Evolutionary conservation across 2,329 filamentous ascomycete genomes (phyloP), one percentile per base, ranked within the genome.

Genomic region (Venturia carpophila): DNA sequence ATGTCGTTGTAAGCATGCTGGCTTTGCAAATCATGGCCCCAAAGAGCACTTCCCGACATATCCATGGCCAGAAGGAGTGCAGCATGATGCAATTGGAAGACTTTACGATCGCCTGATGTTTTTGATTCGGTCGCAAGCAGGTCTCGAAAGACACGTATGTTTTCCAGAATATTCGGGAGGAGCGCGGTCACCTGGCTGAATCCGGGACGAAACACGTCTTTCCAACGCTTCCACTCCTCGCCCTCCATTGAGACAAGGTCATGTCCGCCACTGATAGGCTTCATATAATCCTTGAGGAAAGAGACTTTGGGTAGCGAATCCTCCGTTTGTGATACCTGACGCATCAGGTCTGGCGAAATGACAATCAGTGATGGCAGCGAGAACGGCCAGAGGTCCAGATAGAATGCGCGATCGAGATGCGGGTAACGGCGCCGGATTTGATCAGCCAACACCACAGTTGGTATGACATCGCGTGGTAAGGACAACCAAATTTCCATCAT

Each of bases 61-160:
- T 64, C 63, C n/a, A 64, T 42, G 21, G 63, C 27, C 17, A 64
- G 63, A n/a, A 63, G 62, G 47, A 64, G 62, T 15, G 63, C 49
- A 1, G 42, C 17, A 15, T 27, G n/a, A 34, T 64, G 47, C 7
- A 64, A 47, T 15, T 64, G 27, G 11, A 49, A 24, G 5, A 30
- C 15, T 30, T 27, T 19, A n/a, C 34, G 37, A 42, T 21, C 11
- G 30, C 37, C 47, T 39, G 45, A 24, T 19, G 27, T 21, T n/a
- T 62, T 39, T 6, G 47, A 21, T 37, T 47, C 21, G 1, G n/a
- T 47, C 19, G 43, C 43, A 47, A 64, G 49, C 37, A 47, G 9
- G 30, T 62, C 63, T n/a, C 37, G 30, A 30, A 64, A 64, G 37
- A 30, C 42, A 13, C 19, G 11, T 21, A 65, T 42, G 24, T 65